Base-by-base conservation (phyloP, 148 eudicot species). In the Limonium bicolor region DNA sequence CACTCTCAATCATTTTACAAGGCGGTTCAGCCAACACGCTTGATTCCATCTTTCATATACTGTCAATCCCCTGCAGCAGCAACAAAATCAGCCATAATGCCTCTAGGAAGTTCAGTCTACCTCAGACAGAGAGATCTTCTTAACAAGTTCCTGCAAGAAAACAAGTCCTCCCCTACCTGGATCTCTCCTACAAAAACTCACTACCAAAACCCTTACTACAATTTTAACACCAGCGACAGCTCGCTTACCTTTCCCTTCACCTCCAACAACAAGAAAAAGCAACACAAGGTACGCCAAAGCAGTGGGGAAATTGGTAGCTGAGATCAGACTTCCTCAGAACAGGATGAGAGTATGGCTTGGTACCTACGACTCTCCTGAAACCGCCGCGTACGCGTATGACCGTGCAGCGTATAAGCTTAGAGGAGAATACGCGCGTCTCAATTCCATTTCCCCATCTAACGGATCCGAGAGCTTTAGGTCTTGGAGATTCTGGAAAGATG, bases 271-370 rank as follows among this genome's bases (percentile, higher is more conserved):
- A 21, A 4, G 7, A 36, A 21, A 22, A n/a, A 83, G 68, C 71
- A 72, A 4, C 83, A 88, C 71, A 77, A 92, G 33, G 97, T n/a
- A n/a, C n/a, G n/a, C n/a, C n/a, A n/a, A n/a, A n/a, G n/a, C n/a
- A n/a, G n/a, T n/a, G 82, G 82, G 82, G 5, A 75, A 66, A 58
- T 75, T 77, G 82, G 82, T 75, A 5, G 82, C 77, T 1, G 82
- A 75, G 39, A 75, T 75, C 45, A 55, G 82, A 31, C 65, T 70
- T 2, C 82, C 82, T 1, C 77, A 67, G 55, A 75, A 67, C 59
- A 67, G 82, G 38, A 61, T 67, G 60, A 63, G 82, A 14, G 73
- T 75, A 16, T 75, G 82, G 82, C 50, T 75, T 15, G 82, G 82
- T 5, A 75, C 82, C 37, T 71, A 70, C 24, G 74, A 71, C 7